Base-by-base conservation (phyloP, 352 stramenopile species). In the Globisporangium megalacanthum region DNA sequence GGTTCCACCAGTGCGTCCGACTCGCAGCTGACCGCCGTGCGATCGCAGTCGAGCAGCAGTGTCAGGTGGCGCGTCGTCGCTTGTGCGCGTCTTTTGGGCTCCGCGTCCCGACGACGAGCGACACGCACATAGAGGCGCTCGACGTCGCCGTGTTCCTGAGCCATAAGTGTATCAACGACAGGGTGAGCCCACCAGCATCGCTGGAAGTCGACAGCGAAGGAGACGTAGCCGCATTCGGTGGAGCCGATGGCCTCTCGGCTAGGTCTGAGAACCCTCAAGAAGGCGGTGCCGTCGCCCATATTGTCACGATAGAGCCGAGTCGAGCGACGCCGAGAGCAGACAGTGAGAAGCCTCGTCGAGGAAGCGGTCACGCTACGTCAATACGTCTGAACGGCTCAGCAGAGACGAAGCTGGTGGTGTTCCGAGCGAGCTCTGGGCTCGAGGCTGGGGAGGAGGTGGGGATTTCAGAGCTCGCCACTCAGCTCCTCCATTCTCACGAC, bases 11-110 rank as follows among this genome's bases (percentile, higher is more conserved):
- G 25, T 68, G 69, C 15, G 62, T 71, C 1, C 52, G 52, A 22
- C 36, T 86, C 8, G 79, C 78, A 20, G 77, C 77, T 19, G 46
- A 68, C 4, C 75, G 87, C 51, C 82, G 94, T 46, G 70, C 82
- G 9, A 49, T 68, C 20, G 72, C 73, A 14, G 80, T 78, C 5
- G 58, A 69, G 8, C 72, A 63, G 19, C 79, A 95, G 50, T 61
- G 64, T 0, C n/a, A 62, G 0, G n/a, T 72, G 17, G 85, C 88
- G 49, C 64, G 79, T 2, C 52, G 64, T 13, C 56, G 73, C 4
- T 49, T 94, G 20, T 79, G 78, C 31, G 39, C 59, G 3, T 72
- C 70, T 4, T 88, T 94, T 65, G 75, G 77, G 46, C 69, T 63
- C 14, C 41, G 36, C 15, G 49, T 35, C 36, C 19, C 25, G 25